Evolutionary conservation across 2,329 filamentous ascomycete genomes (phyloP).

Genomic region (Microdochium nivale): DNA sequence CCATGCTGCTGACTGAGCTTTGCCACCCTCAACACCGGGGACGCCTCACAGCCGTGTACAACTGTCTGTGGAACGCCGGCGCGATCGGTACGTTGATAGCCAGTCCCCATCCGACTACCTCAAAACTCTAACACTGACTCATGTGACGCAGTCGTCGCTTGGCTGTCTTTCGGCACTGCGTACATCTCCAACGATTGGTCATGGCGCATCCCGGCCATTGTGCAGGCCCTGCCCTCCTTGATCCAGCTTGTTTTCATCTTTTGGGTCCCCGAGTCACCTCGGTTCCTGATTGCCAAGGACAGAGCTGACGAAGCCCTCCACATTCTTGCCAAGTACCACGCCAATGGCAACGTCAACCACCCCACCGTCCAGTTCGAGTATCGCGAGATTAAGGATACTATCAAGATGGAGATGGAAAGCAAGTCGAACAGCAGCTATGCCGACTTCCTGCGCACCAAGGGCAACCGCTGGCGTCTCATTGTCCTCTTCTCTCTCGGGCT

Average conservation of each 20-base stretch:
- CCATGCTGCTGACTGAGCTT: constrained; percentile 42
- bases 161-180: constrained; percentile 39
- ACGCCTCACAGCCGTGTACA: constrained; percentile 43
- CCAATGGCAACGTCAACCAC: constrained; percentile 41
- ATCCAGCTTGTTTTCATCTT: constrained; percentile 43
- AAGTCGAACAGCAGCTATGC: constrained; percentile 38
- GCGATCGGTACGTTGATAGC: constrained; percentile 7
- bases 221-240: constrained; percentile 36
- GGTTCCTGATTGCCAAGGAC: constrained; percentile 41
- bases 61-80: constrained; percentile 41
- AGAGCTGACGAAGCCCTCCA: constrained; percentile 44
- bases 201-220: constrained; percentile 38
- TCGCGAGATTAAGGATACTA: constrained; percentile 50
- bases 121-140: not conserved
- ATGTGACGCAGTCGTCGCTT: constrained; percentile 29
- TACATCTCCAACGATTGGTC: constrained; percentile 38
- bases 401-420: constrained; percentile 40
- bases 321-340: constrained; percentile 48
- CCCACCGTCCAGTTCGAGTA: constrained; percentile 50
- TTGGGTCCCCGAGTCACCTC: constrained; percentile 22
- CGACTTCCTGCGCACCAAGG: constrained; percentile 45
- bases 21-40: constrained; percentile 46
- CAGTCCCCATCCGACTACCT: not conserved
- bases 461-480: constrained; percentile 46
- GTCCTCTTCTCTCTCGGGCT: constrained; percentile 46